Conservation (phyloP, 2,329 filamentous ascomycete species). For the Stachybotrys chartarum region DNA sequence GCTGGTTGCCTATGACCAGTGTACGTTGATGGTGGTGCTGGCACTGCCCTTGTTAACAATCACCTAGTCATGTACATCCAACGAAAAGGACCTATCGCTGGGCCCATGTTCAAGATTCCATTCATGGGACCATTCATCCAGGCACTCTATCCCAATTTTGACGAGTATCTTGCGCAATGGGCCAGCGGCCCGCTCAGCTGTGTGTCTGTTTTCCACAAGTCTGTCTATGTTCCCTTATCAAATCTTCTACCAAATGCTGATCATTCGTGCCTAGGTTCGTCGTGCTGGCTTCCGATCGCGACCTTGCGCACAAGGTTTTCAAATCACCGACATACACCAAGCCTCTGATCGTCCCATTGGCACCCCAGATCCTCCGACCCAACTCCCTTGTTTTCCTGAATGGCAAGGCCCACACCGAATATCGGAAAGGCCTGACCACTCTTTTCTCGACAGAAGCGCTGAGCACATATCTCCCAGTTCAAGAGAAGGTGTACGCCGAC, state of each 20-base stretch:
- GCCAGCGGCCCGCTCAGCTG: conserved; percentile 71
- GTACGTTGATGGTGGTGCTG: background rate
- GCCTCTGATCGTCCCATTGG: conserved; percentile 71
- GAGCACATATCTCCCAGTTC: conserved; percentile 62
- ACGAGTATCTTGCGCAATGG: conserved; percentile 70
- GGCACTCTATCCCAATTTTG: conserved; percentile 67
- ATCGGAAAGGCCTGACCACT: conserved; percentile 65
- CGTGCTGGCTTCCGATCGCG: conserved; percentile 68
- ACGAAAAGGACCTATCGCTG: conserved; percentile 55
- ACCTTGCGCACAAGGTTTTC: conserved; percentile 76
- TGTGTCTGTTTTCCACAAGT: conserved; percentile 83
- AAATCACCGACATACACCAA: conserved; percentile 70
- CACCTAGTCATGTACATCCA: conserved; percentile 50
- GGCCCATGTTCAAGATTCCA: conserved; percentile 56
- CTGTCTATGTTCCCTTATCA: conserved; percentile 9
- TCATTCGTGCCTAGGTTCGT: conserved; percentile 52
- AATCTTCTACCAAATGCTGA: fast-evolving
- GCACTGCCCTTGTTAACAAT: background rate
- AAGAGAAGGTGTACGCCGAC: conserved; percentile 64
- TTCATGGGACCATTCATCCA: conserved; percentile 72
- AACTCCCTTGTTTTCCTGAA: conserved; percentile 76
- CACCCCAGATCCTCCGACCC: conserved; percentile 64
- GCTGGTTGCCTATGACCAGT: background rate
- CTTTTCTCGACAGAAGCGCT: conserved; percentile 70
- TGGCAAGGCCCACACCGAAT: conserved; percentile 70